Conservation (phyloP, 139 green algal species). For the Ostreobium quekettii region DNA sequence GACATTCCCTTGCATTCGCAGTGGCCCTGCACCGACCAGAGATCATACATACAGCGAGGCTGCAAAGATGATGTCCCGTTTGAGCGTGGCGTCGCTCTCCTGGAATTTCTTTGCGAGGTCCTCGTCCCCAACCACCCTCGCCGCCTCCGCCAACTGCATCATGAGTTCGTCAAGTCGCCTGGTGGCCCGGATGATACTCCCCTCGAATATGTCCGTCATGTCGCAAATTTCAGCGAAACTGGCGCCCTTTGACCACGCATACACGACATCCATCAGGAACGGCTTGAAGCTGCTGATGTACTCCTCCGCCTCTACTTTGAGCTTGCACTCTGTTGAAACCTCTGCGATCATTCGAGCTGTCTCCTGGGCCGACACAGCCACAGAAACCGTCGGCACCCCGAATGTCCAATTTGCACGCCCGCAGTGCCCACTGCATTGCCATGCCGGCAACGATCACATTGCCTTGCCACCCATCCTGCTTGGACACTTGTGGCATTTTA, state of each 20-base stretch:
- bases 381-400: slow-evolving; percentile 7
- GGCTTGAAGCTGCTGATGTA: slow-evolving; percentile 68
- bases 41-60: slow-evolving; percentile 90
- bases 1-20: no score
- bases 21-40: no score
- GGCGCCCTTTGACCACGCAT: slow-evolving; percentile 61
- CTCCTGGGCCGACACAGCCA: slow-evolving; percentile 43
- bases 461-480: background rate
- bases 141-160: slow-evolving; percentile 65
- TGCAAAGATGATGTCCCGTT: slow-evolving; percentile 90
- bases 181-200: slow-evolving; percentile 74
- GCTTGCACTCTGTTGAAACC: slow-evolving; percentile 51
- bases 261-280: slow-evolving; percentile 72
- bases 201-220: slow-evolving; percentile 90
- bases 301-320: slow-evolving; percentile 62
- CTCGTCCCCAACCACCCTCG: slow-evolving; percentile 64
- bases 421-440: background rate
- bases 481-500: no score
- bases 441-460: no score
- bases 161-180: slow-evolving; percentile 89
- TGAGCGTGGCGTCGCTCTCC: slow-evolving; percentile 56
- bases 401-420: background rate
- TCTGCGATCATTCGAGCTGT: slow-evolving; percentile 56
- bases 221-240: slow-evolving; percentile 51
- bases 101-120: slow-evolving; percentile 64